Percentiles rank a stretch among this genome's conserved stretches.
phyloP scores from a whole-genome alignment of 208 protist genomes.

The Acanthamoeba triangularis region DNA sequence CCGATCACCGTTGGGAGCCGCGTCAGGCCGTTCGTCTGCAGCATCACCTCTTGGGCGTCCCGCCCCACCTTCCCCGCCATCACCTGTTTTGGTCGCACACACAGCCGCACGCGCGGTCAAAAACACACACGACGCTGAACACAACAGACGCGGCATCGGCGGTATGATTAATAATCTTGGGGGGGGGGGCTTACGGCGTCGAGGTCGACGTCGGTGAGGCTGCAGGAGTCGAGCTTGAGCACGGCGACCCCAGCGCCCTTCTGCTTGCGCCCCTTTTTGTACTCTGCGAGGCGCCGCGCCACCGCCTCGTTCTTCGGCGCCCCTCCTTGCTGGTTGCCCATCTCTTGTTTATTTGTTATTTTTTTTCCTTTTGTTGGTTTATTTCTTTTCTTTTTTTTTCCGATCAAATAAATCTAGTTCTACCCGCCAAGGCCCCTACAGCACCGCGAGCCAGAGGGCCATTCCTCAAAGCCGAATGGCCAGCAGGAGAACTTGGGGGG shows the following conservation, averaged over 20 bases:
- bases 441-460: too few relatives aligned
- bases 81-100: background rate
- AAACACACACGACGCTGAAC: background rate
- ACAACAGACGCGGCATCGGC: background rate
- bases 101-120: too few relatives aligned
- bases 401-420: too few relatives aligned
- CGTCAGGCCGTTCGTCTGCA: conserved; percentile 6
- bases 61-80: background rate
- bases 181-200: background rate
- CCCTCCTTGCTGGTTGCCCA: background rate
- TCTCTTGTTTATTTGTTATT: background rate
- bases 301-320: background rate
- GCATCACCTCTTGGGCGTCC: conserved; percentile 4
- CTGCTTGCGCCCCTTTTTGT: background rate
- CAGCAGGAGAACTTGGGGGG: too few relatives aligned
- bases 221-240: background rate
- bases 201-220: background rate
- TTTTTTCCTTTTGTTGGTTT: background rate
- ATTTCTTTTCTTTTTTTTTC: background rate
- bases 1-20: background rate
- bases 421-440: too few relatives aligned
- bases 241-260: background rate
- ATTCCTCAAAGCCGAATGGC: too few relatives aligned
- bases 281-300: background rate
- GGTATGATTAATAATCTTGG: background rate